Base-by-base conservation (phyloP, 306 rosid genomes). In the Luffa aegyptiaca region DNA sequence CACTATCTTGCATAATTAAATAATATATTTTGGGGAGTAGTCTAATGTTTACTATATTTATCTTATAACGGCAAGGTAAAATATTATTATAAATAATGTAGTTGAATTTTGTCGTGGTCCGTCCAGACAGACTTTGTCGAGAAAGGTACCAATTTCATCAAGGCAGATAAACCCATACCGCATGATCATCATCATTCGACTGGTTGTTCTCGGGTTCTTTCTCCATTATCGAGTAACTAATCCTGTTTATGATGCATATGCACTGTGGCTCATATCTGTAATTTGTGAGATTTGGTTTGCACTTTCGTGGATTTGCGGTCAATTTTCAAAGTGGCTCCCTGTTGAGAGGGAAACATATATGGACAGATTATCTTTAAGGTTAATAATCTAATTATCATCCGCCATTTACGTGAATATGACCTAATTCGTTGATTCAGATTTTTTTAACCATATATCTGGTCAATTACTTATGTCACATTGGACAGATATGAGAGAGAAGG, bases 281-380 rank as follows among this genome's bases (percentile, higher is more conserved):
- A 86, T 88, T 26, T 91, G 96, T 84, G 93, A 91, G 86, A 79
- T 91, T 77, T 91, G 93, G 92, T 89, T 91, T 82, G 83, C 91
- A 65, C 59, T 89, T 72, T 82, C 93, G 44, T 91, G 96, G 96
- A 89, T 91, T 77, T 89, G 89, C 44, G 89, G 88, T 86, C 96
- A 88, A 56, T 84, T 89, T 76, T 87, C 90, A 0, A 91, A 89
- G 81, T 91, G 88, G 93, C 79, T 89, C 75, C 96, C 93, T 65
- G 86, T 89, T 41, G 81, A 37, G 7, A 86, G 96, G 49, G 87
- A 86, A 88, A 91, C 96, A 53, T 89, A 91, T 82, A 86, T 87
- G 0, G 90, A 88, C 35, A 85, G 91, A 53, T 86, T 91, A 52
- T 85, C 90, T 64, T 79, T 89, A 37, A 89, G 93, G 96, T 62